phyloP scores from a whole-genome alignment of 1,284 basidiomycete genomes.

The Cutaneotrichosporon spelunceum region DNA sequence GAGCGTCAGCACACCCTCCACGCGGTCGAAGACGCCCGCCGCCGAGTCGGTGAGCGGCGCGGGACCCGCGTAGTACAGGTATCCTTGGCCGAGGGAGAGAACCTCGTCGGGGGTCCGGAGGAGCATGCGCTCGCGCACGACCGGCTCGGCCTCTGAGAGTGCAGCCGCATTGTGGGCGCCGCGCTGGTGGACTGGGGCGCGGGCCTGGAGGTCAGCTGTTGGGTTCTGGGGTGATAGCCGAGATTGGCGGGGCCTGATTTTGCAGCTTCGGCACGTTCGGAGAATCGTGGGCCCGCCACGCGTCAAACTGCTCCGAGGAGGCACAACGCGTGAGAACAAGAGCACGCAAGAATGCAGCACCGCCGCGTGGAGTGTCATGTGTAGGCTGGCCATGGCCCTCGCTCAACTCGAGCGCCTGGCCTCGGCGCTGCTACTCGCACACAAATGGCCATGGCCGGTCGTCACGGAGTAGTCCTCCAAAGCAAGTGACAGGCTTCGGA shows the following conservation, averaged over 20 bases:
- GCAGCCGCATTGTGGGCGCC: neutral
- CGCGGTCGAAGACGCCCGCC: neutral
- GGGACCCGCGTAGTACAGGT: constrained; percentile 18
- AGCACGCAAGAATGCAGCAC: no score
- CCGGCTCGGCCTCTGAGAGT: neutral
- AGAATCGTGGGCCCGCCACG: neutral
- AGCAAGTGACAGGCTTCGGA: no score
- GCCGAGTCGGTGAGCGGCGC: constrained; percentile 10
- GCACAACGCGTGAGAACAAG: neutral
- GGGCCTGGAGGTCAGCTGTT: neutral
- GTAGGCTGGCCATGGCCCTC: no score
- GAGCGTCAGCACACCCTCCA: constrained; percentile 30
- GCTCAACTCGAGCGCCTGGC: no score
- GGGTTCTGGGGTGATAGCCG: neutral
- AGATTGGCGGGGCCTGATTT: constrained; percentile 1
- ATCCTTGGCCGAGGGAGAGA: constrained; percentile 16
- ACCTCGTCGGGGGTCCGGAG: constrained; percentile 8
- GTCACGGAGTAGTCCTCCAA: no score
- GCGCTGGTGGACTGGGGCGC: neutral
- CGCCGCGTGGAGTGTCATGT: no score
- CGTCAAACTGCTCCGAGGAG: no score
- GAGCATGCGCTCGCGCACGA: constrained; percentile 2
- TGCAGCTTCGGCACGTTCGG: neutral
- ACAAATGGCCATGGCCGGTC: no score
- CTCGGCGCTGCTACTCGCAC: no score